Base-by-base conservation (phyloP, 73 alveolate genomes). In the Tetrahymena malaccensis region DNA sequence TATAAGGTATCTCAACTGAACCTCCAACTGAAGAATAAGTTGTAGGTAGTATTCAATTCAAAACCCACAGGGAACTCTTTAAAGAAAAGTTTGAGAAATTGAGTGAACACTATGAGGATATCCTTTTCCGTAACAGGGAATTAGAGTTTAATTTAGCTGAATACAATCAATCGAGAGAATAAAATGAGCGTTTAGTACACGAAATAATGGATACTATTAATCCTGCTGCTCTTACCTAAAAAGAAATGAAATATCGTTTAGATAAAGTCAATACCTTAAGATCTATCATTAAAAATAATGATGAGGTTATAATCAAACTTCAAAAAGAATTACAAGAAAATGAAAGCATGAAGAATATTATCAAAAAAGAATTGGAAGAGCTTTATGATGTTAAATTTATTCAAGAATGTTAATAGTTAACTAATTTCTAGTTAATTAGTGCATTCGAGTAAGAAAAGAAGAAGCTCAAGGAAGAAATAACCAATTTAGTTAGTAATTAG, bases 21-120 rank as follows among this genome's bases (percentile, higher is more conserved):
- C 89, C 89, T 70, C 89, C 89, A 70, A 70, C 89, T 70, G 89
- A 70, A 70, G 89, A 70, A 70, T 70, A 70, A 70, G 89, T 70
- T 8, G 89, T 70, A 3, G 89, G 89, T 4, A 70, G 89, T 17
- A 70, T 70, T 8, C 37, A 70, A 70, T 70, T 70, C 37, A 70
- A 70, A 31, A 70, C 89, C 25, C 89, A 70, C 31, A 70, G 89
- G 31, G 34, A 70, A 31, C 89, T 70, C 37, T 70, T 70, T 31
- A n/a, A 70, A 12, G 89, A 70, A n/a, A 27, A 70, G 25, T 70
- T 70, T n/a, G 34, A 70, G 43, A 70, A 70, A 70, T 70, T 70
- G 37, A 70, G 89, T n/a, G 89, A 70, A 27, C 89, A 70, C 31
- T 70, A 70, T 25, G 89, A 70, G 31, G 89, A 70, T n/a, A 70